Evolutionary conservation across 2,329 filamentous ascomycete species (phyloP).

Genomic region (Colletotrichum sp.): DNA sequence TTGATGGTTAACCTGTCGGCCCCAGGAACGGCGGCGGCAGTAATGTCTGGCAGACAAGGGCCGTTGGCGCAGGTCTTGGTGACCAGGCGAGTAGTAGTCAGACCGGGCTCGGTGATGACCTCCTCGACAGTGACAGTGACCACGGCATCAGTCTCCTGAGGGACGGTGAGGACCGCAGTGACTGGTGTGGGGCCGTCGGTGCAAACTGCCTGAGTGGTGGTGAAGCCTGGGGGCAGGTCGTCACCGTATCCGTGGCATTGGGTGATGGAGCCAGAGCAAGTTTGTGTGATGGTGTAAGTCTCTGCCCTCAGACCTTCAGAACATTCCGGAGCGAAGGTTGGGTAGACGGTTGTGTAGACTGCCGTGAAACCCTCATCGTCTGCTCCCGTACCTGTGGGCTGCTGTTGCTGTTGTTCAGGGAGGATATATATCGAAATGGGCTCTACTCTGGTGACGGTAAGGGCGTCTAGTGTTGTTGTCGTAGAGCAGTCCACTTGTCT

Average conservation of each 20-base stretch:
- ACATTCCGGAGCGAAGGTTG: conserved; percentile 11
- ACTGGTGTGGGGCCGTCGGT: conserved; percentile 3
- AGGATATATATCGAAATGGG: conserved; percentile 14
- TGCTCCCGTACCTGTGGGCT: neutral
- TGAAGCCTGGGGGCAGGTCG: conserved; percentile 8
- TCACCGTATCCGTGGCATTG: conserved; percentile 1
- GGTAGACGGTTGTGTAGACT: conserved; percentile 11
- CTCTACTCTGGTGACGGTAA: conserved; percentile 18
- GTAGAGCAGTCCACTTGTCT: conserved; percentile 11
- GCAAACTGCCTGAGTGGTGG: conserved; percentile 7
- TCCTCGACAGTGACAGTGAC: neutral
- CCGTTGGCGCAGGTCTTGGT: neutral
- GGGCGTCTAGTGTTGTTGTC: conserved; percentile 3
- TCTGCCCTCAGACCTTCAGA: neutral
- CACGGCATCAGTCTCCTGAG: neutral
- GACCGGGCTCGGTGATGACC: neutral
- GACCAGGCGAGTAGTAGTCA: conserved; percentile 4
- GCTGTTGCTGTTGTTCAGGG: neutral
- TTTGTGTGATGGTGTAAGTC: conserved; percentile 20
- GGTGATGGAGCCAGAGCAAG: conserved; percentile 10
- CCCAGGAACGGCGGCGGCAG: neutral
- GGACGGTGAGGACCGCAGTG: conserved; percentile 9
- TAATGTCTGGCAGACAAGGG: neutral
- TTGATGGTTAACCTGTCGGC: neutral
- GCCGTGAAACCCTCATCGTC: conserved; percentile 1